Base-by-base conservation (phyloP, 2,329 filamentous ascomycete genomes). In the Sarocladium kiliense region DNA sequence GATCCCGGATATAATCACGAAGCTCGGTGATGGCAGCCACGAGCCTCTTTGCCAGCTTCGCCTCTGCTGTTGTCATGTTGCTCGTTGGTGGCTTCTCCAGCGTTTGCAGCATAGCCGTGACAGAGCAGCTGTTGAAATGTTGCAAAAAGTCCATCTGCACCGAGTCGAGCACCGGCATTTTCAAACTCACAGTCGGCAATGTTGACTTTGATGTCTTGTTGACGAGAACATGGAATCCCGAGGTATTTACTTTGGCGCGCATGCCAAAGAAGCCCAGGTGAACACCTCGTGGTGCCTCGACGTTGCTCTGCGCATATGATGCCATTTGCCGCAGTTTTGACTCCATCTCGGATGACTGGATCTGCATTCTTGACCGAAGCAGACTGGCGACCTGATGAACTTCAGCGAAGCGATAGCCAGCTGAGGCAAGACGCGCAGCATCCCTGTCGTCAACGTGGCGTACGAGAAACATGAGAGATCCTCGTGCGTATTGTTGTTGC, bases 401-500 rank as follows among this genome's bases (percentile, higher is more conserved):
- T 32, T 82, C 78, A 2, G 88, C 88, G 63, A 96, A 96, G n/a
- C 88, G 82, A 67, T 86, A 95, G 1, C 91, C 91, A 11, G 81
- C 74, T 1, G 88, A 83, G 59, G 86, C 80, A 14, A 96, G 77
- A 26, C 79, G 78, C 53, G 82, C 77, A 0, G 81, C 77, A 34
- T 91, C 88, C 1, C 78, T 73, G 32, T 75, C 74, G 32, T 77
- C 75, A 1, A 88, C 76, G 42, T 79, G 79, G 11, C 85, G 87
- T 5, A 91, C 86, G 10, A 95, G 78, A 62, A 95, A 91, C 67
- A 96, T 82, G 45, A 95, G 77, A 54, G 92, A 89, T 1, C 91
- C 91, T 57, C 84, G 85, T 3, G 87, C 87, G 36, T 84, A 79
- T 27, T 71, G 66, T 16, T 69, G 62, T 23, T 64, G 58, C 44